These are phyloP conservation scores for Sporothrix inflata DNA, from an alignment of 2,329 filamentous ascomycete genomes.

Conservation along the genomic window DNA sequence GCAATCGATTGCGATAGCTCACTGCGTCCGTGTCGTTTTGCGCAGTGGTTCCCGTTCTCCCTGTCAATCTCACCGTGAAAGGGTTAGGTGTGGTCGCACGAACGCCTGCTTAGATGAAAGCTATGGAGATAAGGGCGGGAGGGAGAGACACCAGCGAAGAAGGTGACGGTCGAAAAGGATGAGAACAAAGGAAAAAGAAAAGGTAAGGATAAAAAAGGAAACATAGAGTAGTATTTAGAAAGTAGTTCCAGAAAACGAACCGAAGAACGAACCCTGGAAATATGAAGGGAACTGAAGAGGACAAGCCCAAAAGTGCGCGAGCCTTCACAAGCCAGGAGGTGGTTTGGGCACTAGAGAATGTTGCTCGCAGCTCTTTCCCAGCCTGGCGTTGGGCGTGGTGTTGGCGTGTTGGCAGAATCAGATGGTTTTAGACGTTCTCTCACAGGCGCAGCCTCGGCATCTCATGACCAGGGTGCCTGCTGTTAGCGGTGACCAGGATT, in stretches of 20 bases:
- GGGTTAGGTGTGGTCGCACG: slow-evolving; percentile 5
- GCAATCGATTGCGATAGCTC: slow-evolving; percentile 1
- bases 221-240: not conserved
- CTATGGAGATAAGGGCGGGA: not conserved
- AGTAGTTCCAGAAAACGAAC: slow-evolving; percentile 4
- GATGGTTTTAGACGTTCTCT: slow-evolving; percentile 8
- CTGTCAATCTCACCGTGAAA: not conserved
- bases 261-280: not conserved
- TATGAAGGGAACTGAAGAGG: not conserved
- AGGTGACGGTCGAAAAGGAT: not conserved
- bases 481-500: not conserved
- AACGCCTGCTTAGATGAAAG: not conserved
- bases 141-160: not conserved
- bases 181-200: not conserved
- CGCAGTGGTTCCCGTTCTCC: not conserved
- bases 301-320: too few species aligned
- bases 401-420: not conserved
- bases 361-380: slow-evolving; percentile 14
- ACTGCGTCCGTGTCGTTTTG: not conserved
- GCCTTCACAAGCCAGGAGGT: slow-evolving; percentile 15
- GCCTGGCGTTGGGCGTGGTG: not conserved
- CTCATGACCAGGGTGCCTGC: not conserved
- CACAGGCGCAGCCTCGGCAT: slow-evolving; percentile 22
- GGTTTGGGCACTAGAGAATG: slow-evolving; percentile 14
- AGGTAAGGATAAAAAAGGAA: not conserved